Evolutionary conservation across 305 asterid species (phyloP), one percentile per base, ranked within the genome.

Genomic region (Fraxinus floribunda): DNA sequence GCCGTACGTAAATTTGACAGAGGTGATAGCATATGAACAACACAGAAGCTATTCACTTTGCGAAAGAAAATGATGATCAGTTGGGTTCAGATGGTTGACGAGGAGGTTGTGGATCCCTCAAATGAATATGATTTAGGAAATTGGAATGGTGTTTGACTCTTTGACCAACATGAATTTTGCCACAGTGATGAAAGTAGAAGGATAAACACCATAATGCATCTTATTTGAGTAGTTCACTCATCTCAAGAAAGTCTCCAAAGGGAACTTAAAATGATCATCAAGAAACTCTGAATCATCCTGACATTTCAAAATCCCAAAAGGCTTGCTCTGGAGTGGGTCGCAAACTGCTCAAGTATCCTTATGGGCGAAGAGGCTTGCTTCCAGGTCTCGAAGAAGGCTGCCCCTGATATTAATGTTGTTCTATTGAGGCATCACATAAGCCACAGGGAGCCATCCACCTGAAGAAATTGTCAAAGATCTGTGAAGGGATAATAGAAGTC

Each of bases 161-260:
- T 91, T 86, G 97, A 89, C 71, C 89, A 87, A 0, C 91, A 89
- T 76, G 93, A 89, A 68, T 92, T 92, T 86, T 39, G 60, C 38
- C 62, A 46, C 5, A 84, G 85, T 62, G 91, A 88, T 81, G 86
- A 75, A 41, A 76, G 86, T 91, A 79, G 79, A 75, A 81, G 64
- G 85, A 83, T 62, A 90, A 84, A 62, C 32, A 62, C n/a, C 32
- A 70, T 16, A 24, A 49, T 68, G 26, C 24, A n/a, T 55, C 24
- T 55, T 86, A 83, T 75, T 74, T 81, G 79, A 87, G 38, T 15
- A 55, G 77, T 76, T 84, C 87, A 57, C 81, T 89, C 29, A 26
- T 83, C 82, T 82, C 49, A 11, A 81, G 77, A 78, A 84, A 78
- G 78, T 64, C 80, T 62, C 78, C 77, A 79, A 87, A 87, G 22